Conservation (phyloP, 2,329 filamentous ascomycete genomes). For the Fusarium subtropicale region DNA sequence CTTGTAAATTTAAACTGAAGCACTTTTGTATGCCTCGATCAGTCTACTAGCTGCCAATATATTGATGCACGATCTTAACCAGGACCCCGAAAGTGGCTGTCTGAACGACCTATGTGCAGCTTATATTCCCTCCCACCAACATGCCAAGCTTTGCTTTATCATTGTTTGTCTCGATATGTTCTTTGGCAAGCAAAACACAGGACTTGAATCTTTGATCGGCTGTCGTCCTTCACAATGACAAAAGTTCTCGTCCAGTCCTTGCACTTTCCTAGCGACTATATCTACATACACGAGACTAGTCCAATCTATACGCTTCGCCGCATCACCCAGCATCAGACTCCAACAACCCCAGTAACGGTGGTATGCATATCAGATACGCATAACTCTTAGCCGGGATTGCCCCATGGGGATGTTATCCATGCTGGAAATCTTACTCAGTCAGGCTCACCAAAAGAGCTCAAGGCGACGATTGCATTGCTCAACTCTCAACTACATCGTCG, state of each 20-base stretch:
- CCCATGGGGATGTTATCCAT: conserved; percentile 59
- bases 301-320: conserved; percentile 5
- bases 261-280: neutral
- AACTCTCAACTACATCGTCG: conserved; percentile 54
- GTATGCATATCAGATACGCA: conserved; percentile 61
- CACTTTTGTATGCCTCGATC: neutral
- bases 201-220: conserved; percentile 9
- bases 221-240: conserved; percentile 15
- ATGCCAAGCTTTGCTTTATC: neutral
- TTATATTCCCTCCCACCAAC: neutral
- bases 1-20: neutral
- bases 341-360: conserved; percentile 40
- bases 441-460: conserved; percentile 47
- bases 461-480: conserved; percentile 44
- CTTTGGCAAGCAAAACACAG: neutral
- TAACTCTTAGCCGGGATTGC: conserved; percentile 53
- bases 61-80: neutral
- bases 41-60: neutral
- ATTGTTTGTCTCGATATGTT: conserved; percentile 4
- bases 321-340: neutral
- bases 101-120: neutral
- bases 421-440: conserved; percentile 61
- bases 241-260: conserved; percentile 12
- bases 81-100: neutral
- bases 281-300: too few relatives aligned